A percentile compares a stretch with the other conserved stretches of the same genome.
phyloP scores from a whole-genome alignment of 805 yeast genomes.

The Saccharomyces mikatae region DNA sequence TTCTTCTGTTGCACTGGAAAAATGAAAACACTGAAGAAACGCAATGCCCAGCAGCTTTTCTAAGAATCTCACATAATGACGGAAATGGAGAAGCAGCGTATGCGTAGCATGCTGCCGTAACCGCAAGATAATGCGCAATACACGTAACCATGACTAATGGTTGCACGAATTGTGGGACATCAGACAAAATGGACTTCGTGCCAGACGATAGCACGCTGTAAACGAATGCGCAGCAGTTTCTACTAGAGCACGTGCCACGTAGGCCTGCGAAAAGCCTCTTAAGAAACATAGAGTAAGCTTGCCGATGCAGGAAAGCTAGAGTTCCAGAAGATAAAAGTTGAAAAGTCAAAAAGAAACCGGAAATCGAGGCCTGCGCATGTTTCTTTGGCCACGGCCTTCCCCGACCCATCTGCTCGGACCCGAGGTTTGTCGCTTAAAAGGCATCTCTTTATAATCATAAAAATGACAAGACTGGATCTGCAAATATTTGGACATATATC shows the following conservation, averaged over 20 bases:
- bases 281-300: not conserved
- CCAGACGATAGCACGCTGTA: not conserved
- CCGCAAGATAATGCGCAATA: not conserved
- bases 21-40: not conserved
- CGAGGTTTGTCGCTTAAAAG: not conserved
- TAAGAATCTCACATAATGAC: not conserved
- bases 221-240: not conserved
- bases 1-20: not conserved
- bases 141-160: not conserved
- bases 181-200: not conserved
- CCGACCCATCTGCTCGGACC: not conserved
- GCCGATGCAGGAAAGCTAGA: not conserved
- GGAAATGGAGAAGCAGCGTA: not conserved
- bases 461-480: not conserved
- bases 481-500: not conserved
- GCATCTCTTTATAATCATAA: not conserved
- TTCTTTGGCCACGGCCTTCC: not conserved
- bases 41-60: not conserved
- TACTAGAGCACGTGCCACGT: not conserved
- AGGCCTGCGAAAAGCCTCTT: not conserved
- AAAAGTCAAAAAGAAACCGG: not conserved
- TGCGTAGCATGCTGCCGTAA: not conserved
- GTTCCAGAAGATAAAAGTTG: not conserved
- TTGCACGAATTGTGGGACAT: not conserved
- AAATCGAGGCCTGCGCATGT: not conserved